Evolutionary conservation across 106 monocot species (phyloP).

Genomic region (Agapanthus africanus): DNA sequence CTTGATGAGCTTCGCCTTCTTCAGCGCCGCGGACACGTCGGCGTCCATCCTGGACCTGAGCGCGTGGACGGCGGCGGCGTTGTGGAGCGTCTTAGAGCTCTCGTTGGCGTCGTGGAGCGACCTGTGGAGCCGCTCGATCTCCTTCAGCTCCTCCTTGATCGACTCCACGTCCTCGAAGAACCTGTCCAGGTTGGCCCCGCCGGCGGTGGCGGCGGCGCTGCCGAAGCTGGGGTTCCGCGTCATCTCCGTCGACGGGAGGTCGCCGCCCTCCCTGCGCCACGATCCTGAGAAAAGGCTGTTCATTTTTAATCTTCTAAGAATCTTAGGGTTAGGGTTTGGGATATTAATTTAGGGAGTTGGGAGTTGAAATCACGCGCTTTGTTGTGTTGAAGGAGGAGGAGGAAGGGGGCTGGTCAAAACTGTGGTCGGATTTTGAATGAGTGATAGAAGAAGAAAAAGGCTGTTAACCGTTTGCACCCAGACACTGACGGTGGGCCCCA

Average conservation of each 20-base stretch:
- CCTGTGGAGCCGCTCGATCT: constrained; percentile 44
- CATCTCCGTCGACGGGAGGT: neutral
- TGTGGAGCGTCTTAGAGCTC: constrained; percentile 53
- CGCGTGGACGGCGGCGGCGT: constrained; percentile 39
- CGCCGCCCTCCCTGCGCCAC: neutral
- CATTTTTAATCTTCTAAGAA: neutral
- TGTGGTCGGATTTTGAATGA: too few relatives aligned
- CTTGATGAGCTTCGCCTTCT: constrained; percentile 83
- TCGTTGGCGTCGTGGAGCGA: constrained; percentile 66
- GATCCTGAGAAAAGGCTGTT: neutral
- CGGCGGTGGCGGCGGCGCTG: neutral
- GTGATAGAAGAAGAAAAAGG: too few relatives aligned
- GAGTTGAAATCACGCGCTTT: too few relatives aligned
- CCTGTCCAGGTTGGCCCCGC: constrained; percentile 49
- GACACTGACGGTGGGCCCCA: too few relatives aligned
- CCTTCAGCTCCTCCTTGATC: constrained; percentile 67
- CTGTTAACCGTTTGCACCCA: too few relatives aligned
- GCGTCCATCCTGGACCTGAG: constrained; percentile 62
- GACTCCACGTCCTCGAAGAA: constrained; percentile 80
- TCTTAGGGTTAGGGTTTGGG: too few relatives aligned
- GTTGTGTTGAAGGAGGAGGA: too few relatives aligned
- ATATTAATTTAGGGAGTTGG: too few relatives aligned
- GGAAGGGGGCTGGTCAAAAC: too few relatives aligned
- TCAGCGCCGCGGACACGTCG: constrained; percentile 58
- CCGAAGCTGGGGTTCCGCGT: neutral